Percentiles rank a stretch among this genome's conserved stretches.
phyloP scores from a whole-genome alignment of 306 rosid genomes.

The Alnus glutinosa region DNA sequence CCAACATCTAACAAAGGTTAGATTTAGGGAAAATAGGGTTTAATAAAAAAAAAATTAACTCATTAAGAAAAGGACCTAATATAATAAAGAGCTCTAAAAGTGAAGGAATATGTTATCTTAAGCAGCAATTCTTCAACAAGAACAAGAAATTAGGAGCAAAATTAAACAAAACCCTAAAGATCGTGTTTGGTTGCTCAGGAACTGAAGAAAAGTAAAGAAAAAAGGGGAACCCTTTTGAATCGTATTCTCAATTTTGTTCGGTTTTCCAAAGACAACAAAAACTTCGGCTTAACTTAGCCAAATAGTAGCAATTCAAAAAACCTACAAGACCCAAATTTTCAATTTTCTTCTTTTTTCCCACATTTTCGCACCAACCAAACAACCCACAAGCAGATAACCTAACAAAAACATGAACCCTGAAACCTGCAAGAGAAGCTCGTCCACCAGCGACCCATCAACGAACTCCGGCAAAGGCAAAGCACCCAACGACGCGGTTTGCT shows the following conservation, averaged over 20 bases:
- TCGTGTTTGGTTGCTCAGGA: background rate
- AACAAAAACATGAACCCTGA: background rate
- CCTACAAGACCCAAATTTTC: constrained; percentile 19
- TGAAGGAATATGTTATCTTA: background rate
- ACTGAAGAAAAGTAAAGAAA: background rate
- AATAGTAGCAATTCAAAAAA: background rate
- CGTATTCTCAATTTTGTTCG: background rate
- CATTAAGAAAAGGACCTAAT: background rate
- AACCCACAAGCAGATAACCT: background rate
- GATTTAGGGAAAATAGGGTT: background rate
- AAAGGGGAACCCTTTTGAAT: background rate
- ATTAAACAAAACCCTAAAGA: background rate
- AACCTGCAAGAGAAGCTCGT: constrained; percentile 68
- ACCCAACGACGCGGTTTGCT: constrained; percentile 30
- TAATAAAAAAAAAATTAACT: background rate
- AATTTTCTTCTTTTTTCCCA: background rate
- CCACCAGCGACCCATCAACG: constrained; percentile 38
- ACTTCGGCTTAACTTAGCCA: constrained; percentile 3
- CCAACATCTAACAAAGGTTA: background rate
- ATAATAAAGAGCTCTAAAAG: background rate
- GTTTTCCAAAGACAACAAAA: background rate
- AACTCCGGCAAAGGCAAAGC: constrained; percentile 34
- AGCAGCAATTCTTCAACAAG: background rate
- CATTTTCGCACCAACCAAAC: constrained; percentile 1
- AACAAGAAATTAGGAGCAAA: background rate